Evolutionary conservation across 345 rosid genomes (phyloP), one percentile per base, ranked within the genome.

Genomic region (Gossypium rotundifolium): DNA sequence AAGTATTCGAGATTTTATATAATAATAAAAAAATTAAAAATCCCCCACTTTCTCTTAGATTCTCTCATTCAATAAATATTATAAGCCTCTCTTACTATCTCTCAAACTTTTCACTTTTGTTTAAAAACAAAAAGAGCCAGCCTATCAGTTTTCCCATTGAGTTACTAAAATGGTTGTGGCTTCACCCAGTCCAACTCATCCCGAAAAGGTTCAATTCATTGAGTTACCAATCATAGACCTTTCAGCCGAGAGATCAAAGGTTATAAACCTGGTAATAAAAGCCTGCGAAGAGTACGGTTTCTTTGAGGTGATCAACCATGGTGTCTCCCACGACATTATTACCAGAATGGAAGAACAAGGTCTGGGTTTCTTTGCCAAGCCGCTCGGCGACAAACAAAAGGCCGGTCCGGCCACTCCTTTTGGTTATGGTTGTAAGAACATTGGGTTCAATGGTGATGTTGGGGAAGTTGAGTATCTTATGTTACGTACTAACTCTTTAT

Each of bases 391-490:
- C 73, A 95, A 93, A 81, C 84, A 76, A 44, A 79, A 48, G n/a
- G 90, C 85, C 33, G 88, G 89, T 2, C 85, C 90, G 5, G 81
- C 84, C 2, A 79, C 59, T 73, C 92, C 99, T 23, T 88, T 87
- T 38, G 97, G 96, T 29, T 95, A 95, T 78, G 99, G 99, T 18
- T 81, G 84, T 79, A 93, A 87, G 51, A 91, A 81, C 80, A 93
- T 95, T 11, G 99, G 99, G 11, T 72, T 78, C 71, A 89, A 84
- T 33, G 99, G 98, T 52, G 98, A 95, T 51, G 53, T 79, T 11
- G 99, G 98, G 9, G 97, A 87, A 57, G 85, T 95, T 29, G 99
- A 95, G 75, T 93, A 88, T 74, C 90, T 95, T 76, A 82, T 93
- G 25, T 85, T 93, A 48, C 80, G 85, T 2, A 76, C 92, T 60